Evolutionary conservation across 768 basidiomycete genomes (phyloP).

Genomic region (Podaxis sp.): DNA sequence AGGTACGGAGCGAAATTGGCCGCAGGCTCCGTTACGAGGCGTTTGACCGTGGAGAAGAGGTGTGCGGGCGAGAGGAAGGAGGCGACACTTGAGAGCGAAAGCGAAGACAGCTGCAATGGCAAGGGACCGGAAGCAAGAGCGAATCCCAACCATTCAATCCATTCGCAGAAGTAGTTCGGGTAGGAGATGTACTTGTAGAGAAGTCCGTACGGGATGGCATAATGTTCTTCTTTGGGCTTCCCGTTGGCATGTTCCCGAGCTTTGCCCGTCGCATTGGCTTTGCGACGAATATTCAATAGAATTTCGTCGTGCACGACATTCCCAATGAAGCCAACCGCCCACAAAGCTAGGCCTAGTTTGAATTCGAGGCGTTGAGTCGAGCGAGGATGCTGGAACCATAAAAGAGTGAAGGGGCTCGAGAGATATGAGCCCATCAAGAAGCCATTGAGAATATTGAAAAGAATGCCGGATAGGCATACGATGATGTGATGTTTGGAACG

Average conservation of each 20-base stretch:
- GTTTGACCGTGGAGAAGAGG: conserved; percentile 11
- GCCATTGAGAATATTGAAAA: conserved; percentile 77
- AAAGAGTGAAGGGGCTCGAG: conserved; percentile 50
- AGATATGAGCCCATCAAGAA: conserved; percentile 69
- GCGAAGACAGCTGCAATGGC: conserved; percentile 28
- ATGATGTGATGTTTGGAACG: conserved; percentile 72
- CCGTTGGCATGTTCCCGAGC: not conserved
- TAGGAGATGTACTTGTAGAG: conserved; percentile 80
- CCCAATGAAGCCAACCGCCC: conserved; percentile 68
- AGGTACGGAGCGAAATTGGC: conserved; percentile 39
- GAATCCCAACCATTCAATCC: conserved; percentile 92
- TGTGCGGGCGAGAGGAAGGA: conserved; percentile 10
- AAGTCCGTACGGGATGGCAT: conserved; percentile 77
- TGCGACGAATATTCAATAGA: conserved; percentile 76
- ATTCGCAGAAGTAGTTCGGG: conserved; percentile 94
- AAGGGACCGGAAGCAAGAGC: conserved; percentile 69
- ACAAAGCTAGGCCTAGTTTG: conserved; percentile 62
- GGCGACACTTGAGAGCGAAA: conserved; percentile 20
- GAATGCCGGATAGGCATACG: conserved; percentile 51
- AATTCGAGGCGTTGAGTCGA: conserved; percentile 41
- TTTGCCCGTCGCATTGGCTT: conserved; percentile 33
- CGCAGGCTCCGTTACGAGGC: conserved; percentile 23
- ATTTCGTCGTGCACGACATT: conserved; percentile 93
- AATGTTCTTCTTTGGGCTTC: conserved; percentile 44
- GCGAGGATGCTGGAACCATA: conserved; percentile 35